Percentiles rank a stretch among this genome's conserved stretches.
phyloP scores from a whole-genome alignment of 371 early-diverging fungal species.

The Massospora cicadina region DNA sequence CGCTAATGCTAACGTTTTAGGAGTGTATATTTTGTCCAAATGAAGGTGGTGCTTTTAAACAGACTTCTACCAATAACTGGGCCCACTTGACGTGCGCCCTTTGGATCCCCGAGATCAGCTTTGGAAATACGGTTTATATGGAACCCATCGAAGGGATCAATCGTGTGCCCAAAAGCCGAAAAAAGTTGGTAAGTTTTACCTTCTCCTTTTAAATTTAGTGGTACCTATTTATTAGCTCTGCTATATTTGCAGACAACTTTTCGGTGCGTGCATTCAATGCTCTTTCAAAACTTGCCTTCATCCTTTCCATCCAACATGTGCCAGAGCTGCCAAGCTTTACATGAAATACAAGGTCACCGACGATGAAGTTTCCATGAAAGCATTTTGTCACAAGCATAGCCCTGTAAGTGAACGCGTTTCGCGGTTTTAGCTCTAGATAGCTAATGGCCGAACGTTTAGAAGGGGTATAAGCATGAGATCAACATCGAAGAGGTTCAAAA shows the following conservation, averaged over 20 bases:
- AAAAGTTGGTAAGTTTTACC: constrained; percentile 36
- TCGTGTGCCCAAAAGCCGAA: constrained; percentile 71
- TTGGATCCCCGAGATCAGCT: constrained; percentile 88
- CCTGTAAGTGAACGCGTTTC: constrained; percentile 33
- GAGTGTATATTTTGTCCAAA: constrained; percentile 87
- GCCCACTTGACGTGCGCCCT: constrained; percentile 89
- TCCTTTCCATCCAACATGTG: constrained; percentile 92
- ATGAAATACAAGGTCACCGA: constrained; percentile 60
- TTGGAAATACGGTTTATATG: constrained; percentile 86
- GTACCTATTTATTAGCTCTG: constrained; percentile 30
- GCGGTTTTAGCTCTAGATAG: neutral
- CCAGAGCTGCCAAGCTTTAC: constrained; percentile 61
- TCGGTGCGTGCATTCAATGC: constrained; percentile 94
- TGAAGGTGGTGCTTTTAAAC: constrained; percentile 92
- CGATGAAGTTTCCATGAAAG: constrained; percentile 34
- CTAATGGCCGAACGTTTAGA: constrained; percentile 17
- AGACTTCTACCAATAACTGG: constrained; percentile 83
- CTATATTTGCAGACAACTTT: constrained; percentile 60
- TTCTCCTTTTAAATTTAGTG: constrained; percentile 2
- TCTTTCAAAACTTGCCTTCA: constrained; percentile 67
- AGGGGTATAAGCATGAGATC: constrained; percentile 36
- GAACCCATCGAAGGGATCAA: constrained; percentile 91
- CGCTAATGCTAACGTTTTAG: constrained; percentile 13
- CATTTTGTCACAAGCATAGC: constrained; percentile 70
- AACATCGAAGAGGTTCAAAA: constrained; percentile 21